Percentiles rank a stretch among this genome's conserved stretches.
These are phyloP conservation scores for Oryza coarctata DNA, from an alignment of 176 grass and related monocot species.

Conservation along the genomic window DNA sequence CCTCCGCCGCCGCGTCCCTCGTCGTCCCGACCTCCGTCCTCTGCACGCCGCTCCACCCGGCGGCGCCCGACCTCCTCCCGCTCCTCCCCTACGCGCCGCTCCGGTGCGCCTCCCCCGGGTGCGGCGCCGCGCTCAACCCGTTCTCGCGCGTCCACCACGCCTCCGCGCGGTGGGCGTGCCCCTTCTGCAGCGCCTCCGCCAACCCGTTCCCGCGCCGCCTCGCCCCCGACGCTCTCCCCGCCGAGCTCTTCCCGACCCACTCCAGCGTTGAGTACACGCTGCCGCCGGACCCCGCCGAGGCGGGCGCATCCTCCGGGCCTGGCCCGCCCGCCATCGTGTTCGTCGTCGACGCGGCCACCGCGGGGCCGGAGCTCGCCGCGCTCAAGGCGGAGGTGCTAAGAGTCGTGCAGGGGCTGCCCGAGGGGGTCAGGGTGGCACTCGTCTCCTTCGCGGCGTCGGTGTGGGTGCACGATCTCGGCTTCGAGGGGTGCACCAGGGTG, in stretches of 20 bases:
- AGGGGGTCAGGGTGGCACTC: conserved; percentile 58
- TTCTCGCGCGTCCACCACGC: conserved; percentile 72
- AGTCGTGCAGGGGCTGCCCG: conserved; percentile 72
- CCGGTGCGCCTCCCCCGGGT: conserved; percentile 44
- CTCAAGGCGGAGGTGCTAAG: conserved; percentile 84
- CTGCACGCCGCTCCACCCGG: conserved; percentile 70
- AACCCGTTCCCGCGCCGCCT: conserved; percentile 70
- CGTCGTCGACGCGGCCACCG: conserved; percentile 63
- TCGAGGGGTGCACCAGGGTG: conserved; percentile 64
- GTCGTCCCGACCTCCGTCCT: conserved; percentile 87
- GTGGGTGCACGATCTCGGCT: conserved; percentile 83
- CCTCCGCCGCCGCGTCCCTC: conserved; percentile 71
- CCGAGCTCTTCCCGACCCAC: conserved; percentile 98
- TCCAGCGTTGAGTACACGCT: conserved; percentile 85
- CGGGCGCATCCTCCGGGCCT: background rate
- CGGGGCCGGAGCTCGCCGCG: conserved; percentile 50
- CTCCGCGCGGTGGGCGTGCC: conserved; percentile 73
- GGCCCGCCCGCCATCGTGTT: conserved; percentile 58
- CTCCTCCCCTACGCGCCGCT: conserved; percentile 79
- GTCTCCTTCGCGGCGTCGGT: conserved; percentile 82
- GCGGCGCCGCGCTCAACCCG: conserved; percentile 81
- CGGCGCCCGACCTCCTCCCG: conserved; percentile 63
- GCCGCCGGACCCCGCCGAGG: conserved; percentile 43
- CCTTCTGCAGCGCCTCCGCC: conserved; percentile 62
- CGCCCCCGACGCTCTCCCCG: conserved; percentile 73